Evolutionary conservation across 371 early-diverging fungal genomes (phyloP).

Genomic region (Sporodiniella umbellata): DNA sequence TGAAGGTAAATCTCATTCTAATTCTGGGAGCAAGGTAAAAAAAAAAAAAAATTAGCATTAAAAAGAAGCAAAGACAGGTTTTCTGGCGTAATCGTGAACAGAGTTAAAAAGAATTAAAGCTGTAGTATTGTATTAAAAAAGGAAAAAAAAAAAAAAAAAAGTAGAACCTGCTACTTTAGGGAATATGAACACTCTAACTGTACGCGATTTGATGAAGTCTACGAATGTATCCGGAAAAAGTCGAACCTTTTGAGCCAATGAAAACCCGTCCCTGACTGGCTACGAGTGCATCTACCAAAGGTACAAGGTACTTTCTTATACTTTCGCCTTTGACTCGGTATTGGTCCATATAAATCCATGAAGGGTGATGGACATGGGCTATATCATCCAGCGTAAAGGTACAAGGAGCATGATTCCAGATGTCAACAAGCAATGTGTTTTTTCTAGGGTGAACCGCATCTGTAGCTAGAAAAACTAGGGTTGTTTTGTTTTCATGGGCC

Average conservation of each 20-base stretch:
- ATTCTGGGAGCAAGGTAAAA: no score
- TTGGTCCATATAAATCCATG: conserved; percentile 21
- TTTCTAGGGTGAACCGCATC: conserved; percentile 48
- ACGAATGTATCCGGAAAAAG: conserved; percentile 30
- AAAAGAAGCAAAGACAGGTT: no score
- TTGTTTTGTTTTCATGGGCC: conserved; percentile 21
- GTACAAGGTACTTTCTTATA: conserved; percentile 22
- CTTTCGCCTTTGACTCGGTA: conserved; percentile 17
- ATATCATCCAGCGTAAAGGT: conserved; percentile 57
- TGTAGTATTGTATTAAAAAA: background rate
- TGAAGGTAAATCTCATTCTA: no score
- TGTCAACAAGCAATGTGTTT: conserved; percentile 25
- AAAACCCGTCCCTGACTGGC: conserved; percentile 27
- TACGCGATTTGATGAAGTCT: conserved; percentile 18
- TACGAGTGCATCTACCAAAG: conserved; percentile 25
- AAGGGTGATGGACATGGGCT: conserved; percentile 7
- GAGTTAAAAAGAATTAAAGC: no score
- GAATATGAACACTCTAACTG: background rate
- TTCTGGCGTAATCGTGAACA: no score
- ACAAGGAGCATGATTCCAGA: conserved; percentile 51
- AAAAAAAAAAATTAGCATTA: no score
- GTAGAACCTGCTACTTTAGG: background rate
- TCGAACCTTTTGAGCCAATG: conserved; percentile 27
- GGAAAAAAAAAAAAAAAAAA: background rate
- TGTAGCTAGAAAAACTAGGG: conserved; percentile 55